Percentiles rank a stretch among this genome's conserved stretches.
phyloP scores from a whole-genome alignment of 208 protist genomes.

The Trypanosoma brucei region DNA sequence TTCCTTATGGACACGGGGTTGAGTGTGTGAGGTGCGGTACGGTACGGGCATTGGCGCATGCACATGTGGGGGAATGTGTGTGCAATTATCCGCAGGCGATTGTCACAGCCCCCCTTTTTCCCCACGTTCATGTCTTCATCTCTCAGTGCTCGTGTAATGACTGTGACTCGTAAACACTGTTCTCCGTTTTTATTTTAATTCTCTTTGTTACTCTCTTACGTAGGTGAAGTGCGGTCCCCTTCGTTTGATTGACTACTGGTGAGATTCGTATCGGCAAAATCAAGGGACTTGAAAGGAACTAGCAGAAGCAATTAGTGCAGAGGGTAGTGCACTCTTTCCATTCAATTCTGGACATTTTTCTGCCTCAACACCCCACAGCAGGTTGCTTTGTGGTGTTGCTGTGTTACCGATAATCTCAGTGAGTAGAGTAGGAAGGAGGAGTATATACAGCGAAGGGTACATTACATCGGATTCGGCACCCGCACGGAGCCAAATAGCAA shows the following conservation, averaged over 20 bases:
- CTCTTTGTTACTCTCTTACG: not conserved
- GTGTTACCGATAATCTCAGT: not conserved
- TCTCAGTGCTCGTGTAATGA: too few relatives aligned
- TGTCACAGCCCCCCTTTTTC: too few relatives aligned
- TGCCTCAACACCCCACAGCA: not conserved
- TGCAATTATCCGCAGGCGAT: not conserved
- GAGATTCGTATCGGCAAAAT: too few relatives aligned
- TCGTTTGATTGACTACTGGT: too few relatives aligned
- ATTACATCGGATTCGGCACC: not conserved
- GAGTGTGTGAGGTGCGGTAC: not conserved
- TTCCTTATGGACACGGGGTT: conserved; percentile 20
- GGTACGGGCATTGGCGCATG: not conserved
- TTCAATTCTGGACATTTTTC: too few relatives aligned
- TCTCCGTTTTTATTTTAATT: not conserved
- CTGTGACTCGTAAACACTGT: not conserved
- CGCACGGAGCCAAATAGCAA: not conserved
- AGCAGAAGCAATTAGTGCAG: too few relatives aligned
- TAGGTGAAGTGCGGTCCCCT: not conserved
- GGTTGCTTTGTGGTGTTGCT: not conserved
- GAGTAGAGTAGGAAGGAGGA: not conserved
- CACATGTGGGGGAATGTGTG: not conserved
- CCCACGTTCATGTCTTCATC: too few relatives aligned
- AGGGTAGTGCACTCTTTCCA: too few relatives aligned
- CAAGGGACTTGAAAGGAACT: too few relatives aligned
- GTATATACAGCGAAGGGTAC: not conserved